A percentile compares a stretch with the other conserved stretches of the same genome.
Conservation (phyloP, 768 basidiomycete genomes). For the Dacryopinax primogenitus region DNA sequence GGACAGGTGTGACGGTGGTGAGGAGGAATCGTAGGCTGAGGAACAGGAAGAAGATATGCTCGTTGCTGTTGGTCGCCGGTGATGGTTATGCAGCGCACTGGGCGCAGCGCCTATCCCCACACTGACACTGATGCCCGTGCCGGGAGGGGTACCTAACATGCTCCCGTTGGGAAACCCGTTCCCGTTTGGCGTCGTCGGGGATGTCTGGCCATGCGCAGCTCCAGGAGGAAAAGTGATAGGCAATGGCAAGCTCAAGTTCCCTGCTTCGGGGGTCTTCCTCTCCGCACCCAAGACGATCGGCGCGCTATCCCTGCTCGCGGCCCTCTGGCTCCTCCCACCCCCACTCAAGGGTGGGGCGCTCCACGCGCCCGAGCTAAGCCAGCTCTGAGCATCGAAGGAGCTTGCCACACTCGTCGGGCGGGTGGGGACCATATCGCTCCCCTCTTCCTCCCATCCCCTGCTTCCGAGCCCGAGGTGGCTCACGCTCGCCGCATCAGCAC, state of each 20-base stretch:
- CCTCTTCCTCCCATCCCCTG: constrained; percentile 1
- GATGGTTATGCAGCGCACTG: constrained; percentile 3
- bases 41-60: neutral
- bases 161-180: neutral
- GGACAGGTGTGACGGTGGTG: neutral
- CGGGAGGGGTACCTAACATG: neutral
- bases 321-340: neutral
- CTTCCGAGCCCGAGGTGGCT: neutral
- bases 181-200: neutral
- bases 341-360: neutral
- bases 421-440: neutral
- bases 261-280: neutral
- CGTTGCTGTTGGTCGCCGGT: neutral
- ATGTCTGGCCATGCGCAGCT: neutral
- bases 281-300: neutral
- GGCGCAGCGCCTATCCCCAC: neutral
- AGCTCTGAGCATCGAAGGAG: neutral
- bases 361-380: neutral
- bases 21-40: neutral
- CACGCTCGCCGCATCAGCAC: neutral
- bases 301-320: neutral
- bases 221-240: neutral
- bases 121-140: neutral
- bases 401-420: neutral
- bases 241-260: neutral